Evolutionary conservation across 306 rosid genomes (phyloP).

Genomic region (Dryas octopetala): DNA sequence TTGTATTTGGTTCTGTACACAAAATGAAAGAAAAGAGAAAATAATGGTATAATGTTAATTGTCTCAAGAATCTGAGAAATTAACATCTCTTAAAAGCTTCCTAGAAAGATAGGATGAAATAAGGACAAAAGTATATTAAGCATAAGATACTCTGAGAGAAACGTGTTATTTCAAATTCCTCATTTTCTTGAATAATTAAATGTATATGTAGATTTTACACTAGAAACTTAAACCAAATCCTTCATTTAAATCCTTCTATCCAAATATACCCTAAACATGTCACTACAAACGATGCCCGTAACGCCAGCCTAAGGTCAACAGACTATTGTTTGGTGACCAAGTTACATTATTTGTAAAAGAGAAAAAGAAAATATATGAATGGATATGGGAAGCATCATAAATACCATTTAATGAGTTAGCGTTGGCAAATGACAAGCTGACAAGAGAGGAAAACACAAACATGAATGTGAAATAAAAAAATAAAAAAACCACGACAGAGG

Average conservation of each 20-base stretch:
- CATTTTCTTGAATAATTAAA: too few species aligned
- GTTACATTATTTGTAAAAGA: background rate
- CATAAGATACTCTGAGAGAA: too few species aligned
- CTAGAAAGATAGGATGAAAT: too few species aligned
- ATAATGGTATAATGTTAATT: too few species aligned
- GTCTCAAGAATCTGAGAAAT: too few species aligned
- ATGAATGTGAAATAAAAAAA: background rate
- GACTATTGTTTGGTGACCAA: background rate
- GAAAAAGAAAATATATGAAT: background rate
- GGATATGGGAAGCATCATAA: background rate
- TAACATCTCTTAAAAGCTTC: too few species aligned
- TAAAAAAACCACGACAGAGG: too few species aligned
- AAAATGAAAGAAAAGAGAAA: too few species aligned
- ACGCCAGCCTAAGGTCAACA: background rate
- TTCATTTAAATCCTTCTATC: background rate
- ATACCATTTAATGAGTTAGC: background rate
- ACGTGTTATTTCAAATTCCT: too few species aligned
- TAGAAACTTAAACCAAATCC: background rate
- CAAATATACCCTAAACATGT: background rate
- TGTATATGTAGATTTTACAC: background rate
- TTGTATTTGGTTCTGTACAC: too few species aligned
- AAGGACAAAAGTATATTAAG: too few species aligned
- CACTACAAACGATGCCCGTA: background rate
- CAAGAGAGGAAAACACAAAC: background rate
- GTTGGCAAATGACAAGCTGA: background rate